Percentiles rank a stretch among this genome's conserved stretches.
phyloP scores from a whole-genome alignment of 768 basidiomycete genomes.

The Lenzites betulinus region DNA sequence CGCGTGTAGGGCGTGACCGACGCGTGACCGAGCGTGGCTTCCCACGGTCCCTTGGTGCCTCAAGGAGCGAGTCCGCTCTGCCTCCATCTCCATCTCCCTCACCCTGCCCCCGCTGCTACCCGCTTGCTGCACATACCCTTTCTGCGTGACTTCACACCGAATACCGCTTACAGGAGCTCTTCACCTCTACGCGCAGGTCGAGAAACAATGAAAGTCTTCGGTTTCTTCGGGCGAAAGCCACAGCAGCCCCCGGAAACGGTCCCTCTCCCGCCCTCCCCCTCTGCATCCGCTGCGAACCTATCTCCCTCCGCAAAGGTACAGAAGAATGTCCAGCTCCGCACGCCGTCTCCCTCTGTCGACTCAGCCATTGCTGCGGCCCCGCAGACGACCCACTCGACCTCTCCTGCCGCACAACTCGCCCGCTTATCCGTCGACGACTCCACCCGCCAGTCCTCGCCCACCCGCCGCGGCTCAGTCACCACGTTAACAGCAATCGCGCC shows the following conservation, averaged over 20 bases:
- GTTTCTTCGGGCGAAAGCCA: conserved; percentile 29
- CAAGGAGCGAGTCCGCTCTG: neutral
- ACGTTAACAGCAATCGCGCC: conserved; percentile 27
- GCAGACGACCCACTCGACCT: conserved; percentile 27
- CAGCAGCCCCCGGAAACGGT: conserved; percentile 16
- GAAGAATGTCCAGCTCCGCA: conserved; percentile 45
- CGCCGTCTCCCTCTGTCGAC: conserved; percentile 52
- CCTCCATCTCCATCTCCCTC: neutral
- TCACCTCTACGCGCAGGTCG: neutral
- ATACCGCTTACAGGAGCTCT: neutral
- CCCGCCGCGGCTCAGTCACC: conserved; percentile 13
- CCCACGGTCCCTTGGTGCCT: conserved; percentile 7
- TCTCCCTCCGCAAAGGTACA: conserved; percentile 14
- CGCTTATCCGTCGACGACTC: conserved; percentile 34
- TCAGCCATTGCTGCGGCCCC: conserved; percentile 30
- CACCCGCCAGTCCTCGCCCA: conserved; percentile 38
- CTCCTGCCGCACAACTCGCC: conserved; percentile 27
- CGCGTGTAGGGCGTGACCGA: conserved; percentile 15
- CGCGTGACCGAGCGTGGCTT: conserved; percentile 16
- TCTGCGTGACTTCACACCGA: neutral
- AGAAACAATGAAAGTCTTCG: conserved; percentile 29
- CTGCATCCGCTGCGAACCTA: conserved; percentile 12
- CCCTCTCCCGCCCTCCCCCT: conserved; percentile 22
- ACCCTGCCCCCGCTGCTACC: neutral
- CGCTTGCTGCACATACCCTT: neutral